Base-by-base conservation (phyloP, 2,329 filamentous ascomycete species). In the Aspergillus fructus region DNA sequence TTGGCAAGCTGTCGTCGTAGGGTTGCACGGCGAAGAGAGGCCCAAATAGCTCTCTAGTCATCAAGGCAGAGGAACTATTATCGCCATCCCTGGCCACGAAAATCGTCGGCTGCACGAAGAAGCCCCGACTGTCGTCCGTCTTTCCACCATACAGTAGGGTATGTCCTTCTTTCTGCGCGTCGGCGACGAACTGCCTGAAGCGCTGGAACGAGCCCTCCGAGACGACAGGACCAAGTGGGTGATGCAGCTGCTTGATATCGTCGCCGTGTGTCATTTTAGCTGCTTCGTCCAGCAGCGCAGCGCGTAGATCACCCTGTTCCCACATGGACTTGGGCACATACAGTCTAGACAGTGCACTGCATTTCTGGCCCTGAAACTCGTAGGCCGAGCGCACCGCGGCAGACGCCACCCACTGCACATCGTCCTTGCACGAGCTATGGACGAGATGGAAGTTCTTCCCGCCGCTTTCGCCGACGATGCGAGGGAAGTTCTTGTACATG, bases 361-460 rank as follows among this genome's bases (percentile, higher is more conserved):
- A 96, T 76, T 96, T 96, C 74, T 96, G 91, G 45, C 91, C 91
- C 73, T 93, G 90, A 78, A 87, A 96, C 74, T 96, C 91, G 69
- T 94, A 96, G 2, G 91, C 90, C 40, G 89, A 90, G 53, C 91
- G 89, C 30, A 96, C 84, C 2, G 90, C 93, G 71, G 93, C 88
- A 65, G 89, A 81, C 27, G 85, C 90, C 11, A 90, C 90, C 68
- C 92, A 93, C 58, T 84, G 76, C 54, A 93, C 78, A 62, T 94
- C 89, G 33, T 90, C 91, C 23, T 17, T 30, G n/a, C 43, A 27
- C 3, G 85, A 86, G 15, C 79, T 76, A 78, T 96, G 91, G 34
- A 96, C 75, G 47, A 96, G 76, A 74, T 94, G 90, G 81, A 92
- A 96, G 81, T 96, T 96, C 84, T 96, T 96, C 71, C 91, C 91